Evolutionary conservation across 352 stramenopile genomes (phyloP).

Genomic region (Phytophthora aleatoria): DNA sequence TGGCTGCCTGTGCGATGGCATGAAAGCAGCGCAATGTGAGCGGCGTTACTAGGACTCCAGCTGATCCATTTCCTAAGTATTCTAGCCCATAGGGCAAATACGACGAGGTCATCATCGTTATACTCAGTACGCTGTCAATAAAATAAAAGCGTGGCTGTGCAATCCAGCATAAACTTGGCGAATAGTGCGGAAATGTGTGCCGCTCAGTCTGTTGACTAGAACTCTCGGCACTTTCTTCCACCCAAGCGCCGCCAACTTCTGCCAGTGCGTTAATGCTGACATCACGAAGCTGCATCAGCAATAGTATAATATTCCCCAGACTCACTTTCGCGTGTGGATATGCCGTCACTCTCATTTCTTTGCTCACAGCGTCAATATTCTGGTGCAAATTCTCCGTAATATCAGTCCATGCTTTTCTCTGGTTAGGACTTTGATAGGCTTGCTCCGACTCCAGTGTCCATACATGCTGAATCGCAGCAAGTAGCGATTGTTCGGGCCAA

Average conservation of each 20-base stretch:
- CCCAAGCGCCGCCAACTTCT: constrained; percentile 31
- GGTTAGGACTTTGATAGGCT: constrained; percentile 32
- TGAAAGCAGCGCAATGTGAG: constrained; percentile 72
- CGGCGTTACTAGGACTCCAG: constrained; percentile 49
- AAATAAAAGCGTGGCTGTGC: constrained; percentile 73
- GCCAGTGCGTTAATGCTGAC: constrained; percentile 40
- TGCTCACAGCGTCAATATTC: constrained; percentile 40
- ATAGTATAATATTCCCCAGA: constrained; percentile 54
- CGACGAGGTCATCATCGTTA: constrained; percentile 56
- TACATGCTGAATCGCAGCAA: constrained; percentile 51
- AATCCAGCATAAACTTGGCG: constrained; percentile 53
- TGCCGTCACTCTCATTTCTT: constrained; percentile 58
- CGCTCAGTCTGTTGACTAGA: constrained; percentile 8
- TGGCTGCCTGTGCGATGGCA: constrained; percentile 46
- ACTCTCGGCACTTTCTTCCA: constrained; percentile 13
- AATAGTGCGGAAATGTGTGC: neutral
- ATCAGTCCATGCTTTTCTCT: constrained; percentile 39
- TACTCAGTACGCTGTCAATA: constrained; percentile 50
- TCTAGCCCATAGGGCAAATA: constrained; percentile 70
- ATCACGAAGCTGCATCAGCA: constrained; percentile 59
- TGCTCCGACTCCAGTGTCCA: constrained; percentile 72
- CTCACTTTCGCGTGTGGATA: constrained; percentile 37
- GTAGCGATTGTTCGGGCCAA: constrained; percentile 77
- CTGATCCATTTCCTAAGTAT: constrained; percentile 60
- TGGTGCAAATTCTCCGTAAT: constrained; percentile 37